These are phyloP conservation scores for Albizia julibrissin DNA, from an alignment of 306 rosid genomes.

Conservation along the genomic window DNA sequence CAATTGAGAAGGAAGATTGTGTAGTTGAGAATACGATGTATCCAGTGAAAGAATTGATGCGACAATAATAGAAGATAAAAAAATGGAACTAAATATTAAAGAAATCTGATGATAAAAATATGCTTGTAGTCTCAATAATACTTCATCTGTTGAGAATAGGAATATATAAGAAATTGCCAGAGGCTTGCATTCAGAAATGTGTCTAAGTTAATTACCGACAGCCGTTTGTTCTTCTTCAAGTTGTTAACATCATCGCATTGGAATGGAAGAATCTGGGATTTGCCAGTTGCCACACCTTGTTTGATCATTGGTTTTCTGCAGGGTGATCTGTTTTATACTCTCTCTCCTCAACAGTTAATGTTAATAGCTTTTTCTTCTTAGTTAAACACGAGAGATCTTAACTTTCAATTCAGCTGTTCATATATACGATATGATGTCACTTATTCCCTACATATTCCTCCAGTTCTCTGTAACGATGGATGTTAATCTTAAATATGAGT, in stretches of 20 bases:
- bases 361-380: neutral
- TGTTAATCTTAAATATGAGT: neutral
- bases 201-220: neutral
- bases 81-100: conserved; percentile 26
- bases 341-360: neutral
- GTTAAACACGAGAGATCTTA: neutral
- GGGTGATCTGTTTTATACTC: neutral
- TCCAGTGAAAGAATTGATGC: conserved; percentile 48
- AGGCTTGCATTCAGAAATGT: neutral
- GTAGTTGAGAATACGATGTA: conserved; percentile 39
- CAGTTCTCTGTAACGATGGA: neutral
- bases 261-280: conserved; percentile 15
- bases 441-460: conserved; percentile 24
- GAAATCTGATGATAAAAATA: conserved; percentile 50
- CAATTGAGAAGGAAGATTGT: conserved; percentile 43
- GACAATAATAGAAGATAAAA: conserved; percentile 42
- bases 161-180: conserved; percentile 40
- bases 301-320: neutral
- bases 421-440: neutral
- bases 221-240: conserved; percentile 9
- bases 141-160: conserved; percentile 51
- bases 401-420: neutral
- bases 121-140: conserved; percentile 69
- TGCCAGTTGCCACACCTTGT: neutral
- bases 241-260: conserved; percentile 24